Evolutionary conservation across 176 grass and related monocot species (phyloP), one percentile per base, ranked within the genome.

Genomic region (Ananas comosus): DNA sequence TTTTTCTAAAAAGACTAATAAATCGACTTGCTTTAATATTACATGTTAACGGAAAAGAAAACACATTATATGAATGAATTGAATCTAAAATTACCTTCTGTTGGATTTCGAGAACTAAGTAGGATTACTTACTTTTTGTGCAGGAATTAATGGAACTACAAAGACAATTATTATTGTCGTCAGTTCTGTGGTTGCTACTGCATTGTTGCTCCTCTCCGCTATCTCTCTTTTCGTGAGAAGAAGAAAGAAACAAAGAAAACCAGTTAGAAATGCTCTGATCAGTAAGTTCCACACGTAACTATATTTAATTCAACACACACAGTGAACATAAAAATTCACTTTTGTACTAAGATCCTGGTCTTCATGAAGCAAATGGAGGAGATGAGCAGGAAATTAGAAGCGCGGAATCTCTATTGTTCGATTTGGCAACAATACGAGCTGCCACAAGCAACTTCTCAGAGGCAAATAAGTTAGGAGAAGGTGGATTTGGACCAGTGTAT

Each of bases 401-500:
- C 23, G 65, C 56, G 3, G 79, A 67, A 9, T 63, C 68, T 56
- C 47, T 85, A 3, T 51, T 70, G 50, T 80, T 85, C 3, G 82
- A 90, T 77, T 63, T 88, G 17, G 17, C 25, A 4, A 84, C 70
- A 1, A 24, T 88, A 3, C 16, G 23, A 71, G 63, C 52, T 28
- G 89, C 89, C 8, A 88, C 89, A 0, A 12, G 68, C 49, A 80
- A 88, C 53, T 92, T 92, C 22, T 83, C 82, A 2, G 79, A 91
- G 48, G 73, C 68, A 51, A 88, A 92, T 24, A 83, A 76, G 61
- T 79, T 92, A 0, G 82, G 85, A 14, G 24, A 85, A 83, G 82
- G 89, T 24, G 85, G 84, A 21, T 91, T 87, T 51, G 89, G 89
- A 0, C 75, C 79, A 1, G 89, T 88, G 1, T 88, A 91, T 59